These are phyloP conservation scores for Aureobasidium mangrovei DNA, from an alignment of 2,329 filamentous ascomycete genomes.

Conservation along the genomic window DNA sequence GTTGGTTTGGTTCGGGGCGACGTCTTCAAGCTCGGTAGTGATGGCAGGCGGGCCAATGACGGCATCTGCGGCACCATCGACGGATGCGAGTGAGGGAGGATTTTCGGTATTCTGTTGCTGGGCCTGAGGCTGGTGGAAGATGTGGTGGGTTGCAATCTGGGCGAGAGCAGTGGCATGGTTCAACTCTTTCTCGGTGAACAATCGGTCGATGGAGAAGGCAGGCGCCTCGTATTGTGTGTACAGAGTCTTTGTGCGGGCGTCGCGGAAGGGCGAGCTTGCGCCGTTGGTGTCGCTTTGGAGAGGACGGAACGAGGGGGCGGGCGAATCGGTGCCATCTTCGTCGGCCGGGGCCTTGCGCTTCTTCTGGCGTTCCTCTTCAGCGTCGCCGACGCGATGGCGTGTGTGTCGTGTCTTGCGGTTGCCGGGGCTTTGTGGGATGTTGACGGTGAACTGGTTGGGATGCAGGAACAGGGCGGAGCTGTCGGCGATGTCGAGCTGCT, in stretches of 20 bases:
- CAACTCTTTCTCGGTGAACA: conserved; percentile 61
- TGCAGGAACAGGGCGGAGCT: conserved; percentile 57
- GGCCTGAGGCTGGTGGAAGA: conserved; percentile 44
- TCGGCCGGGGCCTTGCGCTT: conserved; percentile 50
- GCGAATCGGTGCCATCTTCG: conserved; percentile 50
- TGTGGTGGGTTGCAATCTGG: conserved; percentile 48
- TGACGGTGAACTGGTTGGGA: conserved; percentile 58
- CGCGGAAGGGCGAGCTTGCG: conserved; percentile 41
- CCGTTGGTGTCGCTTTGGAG: conserved; percentile 36
- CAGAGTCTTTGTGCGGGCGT: conserved; percentile 43
- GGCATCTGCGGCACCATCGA: conserved; percentile 25
- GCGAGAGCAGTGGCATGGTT: conserved; percentile 53
- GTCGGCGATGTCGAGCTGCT: conserved; percentile 58
- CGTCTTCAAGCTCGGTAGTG: conserved; percentile 19
- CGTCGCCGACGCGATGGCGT: conserved; percentile 39
- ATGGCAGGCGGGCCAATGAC: conserved; percentile 12
- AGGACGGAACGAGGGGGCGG: conserved; percentile 42
- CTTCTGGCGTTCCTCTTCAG: conserved; percentile 36
- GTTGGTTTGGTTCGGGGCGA: conserved; percentile 19
- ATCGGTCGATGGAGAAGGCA: conserved; percentile 52
- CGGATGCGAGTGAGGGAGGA: conserved; percentile 21
- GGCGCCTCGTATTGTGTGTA: conserved; percentile 50
- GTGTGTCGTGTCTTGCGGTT: conserved; percentile 56
- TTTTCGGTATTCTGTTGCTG: conserved; percentile 20
- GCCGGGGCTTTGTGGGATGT: conserved; percentile 54